Evolutionary conservation across 202 grass and related monocot genomes (phyloP).

Genomic region (Panicum virgatum): DNA sequence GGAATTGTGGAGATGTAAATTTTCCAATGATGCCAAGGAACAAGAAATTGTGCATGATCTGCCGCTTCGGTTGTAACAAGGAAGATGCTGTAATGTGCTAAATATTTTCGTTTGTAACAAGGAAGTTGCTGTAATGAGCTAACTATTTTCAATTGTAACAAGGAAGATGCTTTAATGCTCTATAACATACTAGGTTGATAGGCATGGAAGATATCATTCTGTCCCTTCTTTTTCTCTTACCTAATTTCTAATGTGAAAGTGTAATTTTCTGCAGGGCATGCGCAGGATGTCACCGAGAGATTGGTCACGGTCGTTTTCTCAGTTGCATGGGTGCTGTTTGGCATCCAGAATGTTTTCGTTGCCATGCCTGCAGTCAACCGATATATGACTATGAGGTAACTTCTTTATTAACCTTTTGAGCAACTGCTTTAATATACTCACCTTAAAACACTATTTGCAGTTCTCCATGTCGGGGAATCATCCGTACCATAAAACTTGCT

Average conservation of each 20-base stretch:
- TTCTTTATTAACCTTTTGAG: conserved; percentile 25
- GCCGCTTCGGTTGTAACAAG: background rate
- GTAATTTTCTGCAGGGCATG: conserved; percentile 60
- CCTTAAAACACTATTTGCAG: conserved; percentile 45
- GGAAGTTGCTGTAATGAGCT: background rate
- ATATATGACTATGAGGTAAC: conserved; percentile 90
- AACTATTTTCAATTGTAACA: background rate
- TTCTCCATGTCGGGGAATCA: conserved; percentile 88
- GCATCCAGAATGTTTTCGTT: conserved; percentile 93
- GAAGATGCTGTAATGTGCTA: background rate
- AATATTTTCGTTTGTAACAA: background rate
- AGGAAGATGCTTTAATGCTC: background rate
- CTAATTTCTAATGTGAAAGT: conserved; percentile 14
- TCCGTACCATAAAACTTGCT: conserved; percentile 89
- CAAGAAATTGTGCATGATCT: background rate
- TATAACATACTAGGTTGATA: conserved; percentile 9
- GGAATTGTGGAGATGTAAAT: background rate
- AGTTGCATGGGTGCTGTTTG: conserved; percentile 87
- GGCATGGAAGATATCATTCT: background rate
- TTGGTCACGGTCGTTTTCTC: conserved; percentile 79
- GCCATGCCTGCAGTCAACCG: conserved; percentile 75
- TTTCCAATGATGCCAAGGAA: conserved; percentile 18
- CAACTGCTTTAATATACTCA: conserved; percentile 24
- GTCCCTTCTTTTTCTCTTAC: background rate
- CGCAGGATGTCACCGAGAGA: conserved; percentile 81